Base-by-base conservation (phyloP, 768 basidiomycete genomes). In the Rubroboletus satanas region DNA sequence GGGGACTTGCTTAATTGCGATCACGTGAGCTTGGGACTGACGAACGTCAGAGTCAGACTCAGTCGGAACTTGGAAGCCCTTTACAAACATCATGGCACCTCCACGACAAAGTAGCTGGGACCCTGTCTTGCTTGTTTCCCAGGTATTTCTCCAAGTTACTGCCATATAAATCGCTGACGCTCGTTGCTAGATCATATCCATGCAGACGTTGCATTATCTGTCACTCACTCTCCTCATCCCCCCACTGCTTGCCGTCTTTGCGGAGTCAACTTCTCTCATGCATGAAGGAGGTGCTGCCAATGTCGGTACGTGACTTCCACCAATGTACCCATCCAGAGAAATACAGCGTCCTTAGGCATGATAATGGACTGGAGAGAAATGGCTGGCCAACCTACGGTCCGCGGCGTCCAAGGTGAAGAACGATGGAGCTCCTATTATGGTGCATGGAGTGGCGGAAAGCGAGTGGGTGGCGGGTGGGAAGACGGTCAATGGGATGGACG, bases 291-390 rank as follows among this genome's bases (percentile, higher is more conserved):
- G 89, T 32, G 80, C 87, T 17, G 77, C 86, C n/a, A 91, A 81
- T 68, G 83, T 91, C 36, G 88, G 88, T 88, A 66, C 56, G 84
- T 70, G 54, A 48, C 59, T 12, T 18, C 46, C 15, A 7, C 23
- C 37, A 28, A 31, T 29, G 15, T 35, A 32, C 32, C n/a, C 37
- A 28, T 41, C 18, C 37, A 51, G 36, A 18, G 44, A 49, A 18
- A 54, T 18, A 47, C 51, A 48, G 56, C 44, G 31, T 50, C 44
- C 49, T 52, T 57, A 87, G 88, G 87, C 4, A 91, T 93, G 87
- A 76, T 98, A 36, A 93, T 99, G 86, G 95, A 98, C 73, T 99
- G 97, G 97, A 80, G 93, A 44, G 90, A 98, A 71, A 87, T 99
- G 83, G 89, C 94, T 1, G 90, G 93, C 5, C 74, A 82, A 49